phyloP scores from a whole-genome alignment of 192 early-diverging fungal species.

The Umbelopsis ramanniana region DNA sequence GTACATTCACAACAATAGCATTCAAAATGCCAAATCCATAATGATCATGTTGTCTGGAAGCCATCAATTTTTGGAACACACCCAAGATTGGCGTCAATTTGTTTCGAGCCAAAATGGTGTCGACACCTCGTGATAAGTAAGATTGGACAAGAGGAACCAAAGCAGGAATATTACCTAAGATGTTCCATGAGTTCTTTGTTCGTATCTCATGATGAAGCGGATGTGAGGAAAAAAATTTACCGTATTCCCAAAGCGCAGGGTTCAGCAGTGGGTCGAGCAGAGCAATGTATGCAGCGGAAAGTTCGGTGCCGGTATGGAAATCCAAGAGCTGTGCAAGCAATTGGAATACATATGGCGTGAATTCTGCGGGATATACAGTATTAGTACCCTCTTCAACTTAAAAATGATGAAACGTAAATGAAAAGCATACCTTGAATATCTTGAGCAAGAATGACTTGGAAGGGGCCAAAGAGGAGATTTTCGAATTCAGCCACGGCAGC shows the following conservation, averaged over 20 bases:
- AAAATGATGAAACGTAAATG: too few species aligned
- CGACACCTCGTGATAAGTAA: conserved; percentile 78
- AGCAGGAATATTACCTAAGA: conserved; percentile 90
- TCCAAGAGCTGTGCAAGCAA: conserved; percentile 87
- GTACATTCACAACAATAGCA: conserved; percentile 77
- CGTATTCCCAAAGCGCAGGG: conserved; percentile 89
- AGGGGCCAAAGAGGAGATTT: conserved; percentile 82
- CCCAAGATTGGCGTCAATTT: conserved; percentile 87
- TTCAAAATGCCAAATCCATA: conserved; percentile 83
- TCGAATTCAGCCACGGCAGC: conserved; percentile 83
- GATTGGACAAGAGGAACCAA: conserved; percentile 87
- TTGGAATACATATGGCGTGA: conserved; percentile 97
- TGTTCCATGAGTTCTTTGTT: not conserved
- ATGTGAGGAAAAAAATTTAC: conserved; percentile 34
- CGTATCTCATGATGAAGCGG: not conserved
- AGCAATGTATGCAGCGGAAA: conserved; percentile 75
- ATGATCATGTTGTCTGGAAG: conserved; percentile 84
- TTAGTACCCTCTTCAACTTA: not conserved
- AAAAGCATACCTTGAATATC: conserved; percentile 64
- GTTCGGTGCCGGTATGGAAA: conserved; percentile 62
- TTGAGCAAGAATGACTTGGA: conserved; percentile 83
- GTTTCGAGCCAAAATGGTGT: conserved; percentile 67
- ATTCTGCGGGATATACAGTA: conserved; percentile 63
- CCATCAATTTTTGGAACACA: conserved; percentile 90
- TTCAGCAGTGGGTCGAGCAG: conserved; percentile 81